A percentile compares a stretch with the other conserved stretches of the same genome.
These are phyloP conservation scores for Phytophthora fragariaefolia DNA, from an alignment of 352 stramenopile species.

Conservation along the genomic window DNA sequence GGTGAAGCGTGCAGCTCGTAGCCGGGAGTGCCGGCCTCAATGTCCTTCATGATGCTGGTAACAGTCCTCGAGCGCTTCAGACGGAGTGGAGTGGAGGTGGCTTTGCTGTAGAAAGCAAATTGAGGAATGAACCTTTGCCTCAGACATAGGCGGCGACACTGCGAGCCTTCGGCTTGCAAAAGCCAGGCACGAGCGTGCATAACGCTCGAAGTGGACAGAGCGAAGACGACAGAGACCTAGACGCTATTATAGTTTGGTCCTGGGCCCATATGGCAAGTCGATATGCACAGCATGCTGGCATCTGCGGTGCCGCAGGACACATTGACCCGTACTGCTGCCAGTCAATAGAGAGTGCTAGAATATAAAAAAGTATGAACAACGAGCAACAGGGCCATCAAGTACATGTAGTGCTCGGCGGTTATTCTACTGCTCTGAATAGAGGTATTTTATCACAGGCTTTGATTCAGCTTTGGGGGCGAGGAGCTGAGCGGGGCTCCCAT, in stretches of 20 bases:
- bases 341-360: no score
- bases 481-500: constrained; percentile 25
- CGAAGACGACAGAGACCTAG: constrained; percentile 18
- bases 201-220: constrained; percentile 24
- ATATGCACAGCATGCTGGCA: constrained; percentile 19
- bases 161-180: constrained; percentile 15
- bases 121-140: constrained; percentile 31
- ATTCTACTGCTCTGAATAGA: constrained; percentile 7
- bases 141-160: constrained; percentile 10
- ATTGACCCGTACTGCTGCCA: background rate
- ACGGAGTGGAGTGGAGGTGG: background rate
- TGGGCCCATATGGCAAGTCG: background rate
- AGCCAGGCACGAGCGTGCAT: constrained; percentile 20
- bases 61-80: constrained; percentile 10
- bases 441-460: background rate
- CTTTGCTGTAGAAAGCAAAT: constrained; percentile 33
- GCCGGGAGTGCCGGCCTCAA: constrained; percentile 31
- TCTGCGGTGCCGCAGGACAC: constrained; percentile 15
- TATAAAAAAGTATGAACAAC: background rate
- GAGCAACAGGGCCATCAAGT: background rate
- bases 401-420: background rate
- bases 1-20: constrained; percentile 34
- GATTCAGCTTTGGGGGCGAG: constrained; percentile 18
- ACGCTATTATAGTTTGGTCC: constrained; percentile 16
- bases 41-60: constrained; percentile 28